Evolutionary conservation across 2,329 filamentous ascomycete genomes (phyloP).

Genomic region (Lasiodiplodia gonubiensis): DNA sequence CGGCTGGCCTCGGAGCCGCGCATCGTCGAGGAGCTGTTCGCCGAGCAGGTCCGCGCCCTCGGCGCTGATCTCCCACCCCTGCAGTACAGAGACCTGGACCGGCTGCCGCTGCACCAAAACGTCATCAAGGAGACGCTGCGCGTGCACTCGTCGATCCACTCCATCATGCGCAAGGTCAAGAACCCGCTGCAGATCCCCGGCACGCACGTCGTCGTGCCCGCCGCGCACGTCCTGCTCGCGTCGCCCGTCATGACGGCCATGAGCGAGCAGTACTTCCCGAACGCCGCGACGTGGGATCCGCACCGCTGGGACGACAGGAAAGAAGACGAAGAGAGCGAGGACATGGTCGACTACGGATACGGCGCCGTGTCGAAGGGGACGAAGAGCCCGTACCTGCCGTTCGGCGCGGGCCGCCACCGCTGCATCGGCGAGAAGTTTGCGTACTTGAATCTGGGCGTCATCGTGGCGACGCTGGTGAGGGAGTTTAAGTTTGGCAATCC

Average conservation of each 20-base stretch:
- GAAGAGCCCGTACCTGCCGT: slow-evolving; percentile 84
- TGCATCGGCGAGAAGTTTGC: slow-evolving; percentile 95
- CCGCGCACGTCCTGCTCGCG: slow-evolving; percentile 75
- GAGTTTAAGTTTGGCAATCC: slow-evolving; percentile 75
- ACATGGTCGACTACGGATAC: slow-evolving; percentile 85
- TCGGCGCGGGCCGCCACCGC: slow-evolving; percentile 84
- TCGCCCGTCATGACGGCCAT: slow-evolving; percentile 77
- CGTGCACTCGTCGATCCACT: slow-evolving; percentile 85
- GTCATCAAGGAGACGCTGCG: slow-evolving; percentile 87
- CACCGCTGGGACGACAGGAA: slow-evolving; percentile 78
- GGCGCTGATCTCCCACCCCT: slow-evolving; percentile 68
- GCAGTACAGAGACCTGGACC: slow-evolving; percentile 73
- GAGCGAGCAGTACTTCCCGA: slow-evolving; percentile 74
- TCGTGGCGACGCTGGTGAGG: slow-evolving; percentile 74
- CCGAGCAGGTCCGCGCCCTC: slow-evolving; percentile 74
- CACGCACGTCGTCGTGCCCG: slow-evolving; percentile 78
- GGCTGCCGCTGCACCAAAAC: slow-evolving; percentile 76
- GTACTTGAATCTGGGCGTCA: slow-evolving; percentile 83
- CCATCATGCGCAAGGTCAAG: slow-evolving; percentile 85
- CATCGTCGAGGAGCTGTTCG: slow-evolving; percentile 75
- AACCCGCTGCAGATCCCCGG: slow-evolving; percentile 78
- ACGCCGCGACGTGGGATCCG: slow-evolving; percentile 80
- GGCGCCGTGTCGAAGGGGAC: slow-evolving; percentile 85
- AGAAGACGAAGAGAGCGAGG: slow-evolving; percentile 63
- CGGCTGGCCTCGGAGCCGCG: slow-evolving; percentile 74